Evolutionary conservation across 345 rosid genomes (phyloP), one percentile per base, ranked within the genome.

Genomic region (Corchorus olitorius): DNA sequence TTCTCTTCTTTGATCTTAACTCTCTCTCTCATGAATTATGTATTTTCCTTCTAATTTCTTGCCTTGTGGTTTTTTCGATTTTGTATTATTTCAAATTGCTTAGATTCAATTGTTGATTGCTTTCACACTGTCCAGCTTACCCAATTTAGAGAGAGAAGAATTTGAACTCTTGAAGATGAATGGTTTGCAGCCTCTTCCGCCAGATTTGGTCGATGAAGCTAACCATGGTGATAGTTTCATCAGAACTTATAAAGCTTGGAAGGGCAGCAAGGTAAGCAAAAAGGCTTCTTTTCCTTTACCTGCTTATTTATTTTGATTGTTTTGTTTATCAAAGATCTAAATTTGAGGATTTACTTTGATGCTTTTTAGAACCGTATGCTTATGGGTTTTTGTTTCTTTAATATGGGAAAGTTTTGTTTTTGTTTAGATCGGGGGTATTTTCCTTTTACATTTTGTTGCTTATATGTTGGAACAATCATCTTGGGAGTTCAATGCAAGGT

Each of bases 221-320:
- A 86, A 77, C 53, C 81, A 73, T 15, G 83, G 73, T 48, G 81
- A 76, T 45, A 85, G 77, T 82, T 78, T 82, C 81, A 80, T 81
- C 76, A 89, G 86, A 86, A 86, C 90, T 70, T 91, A 91, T 72
- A 85, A 85, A 78, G 89, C 87, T 14, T 93, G 97, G 97, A 88
- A 91, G 84, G 96, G 96, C 77, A 91, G 88, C 70, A 93, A 93
- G 83, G 96, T 91, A 81, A 91, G 89, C 76, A 63, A 11, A 70
- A 37, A 58, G 59, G 49, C 73, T 45, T 46, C 43, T 45, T 33
- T 45, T 3, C 54, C 7, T 79, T 65, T 80, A 27, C 1, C 39
- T 27, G 20, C 10, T 68, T 8, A 34, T 53, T 4, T 3, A 39
- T 15, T 71, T 41, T 55, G 22, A 20, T 22, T 55, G 19, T 19